Percentiles rank a stretch among this genome's conserved stretches.
Conservation (phyloP, 2,329 filamentous ascomycete species). For the Hypoxylon sp. region DNA sequence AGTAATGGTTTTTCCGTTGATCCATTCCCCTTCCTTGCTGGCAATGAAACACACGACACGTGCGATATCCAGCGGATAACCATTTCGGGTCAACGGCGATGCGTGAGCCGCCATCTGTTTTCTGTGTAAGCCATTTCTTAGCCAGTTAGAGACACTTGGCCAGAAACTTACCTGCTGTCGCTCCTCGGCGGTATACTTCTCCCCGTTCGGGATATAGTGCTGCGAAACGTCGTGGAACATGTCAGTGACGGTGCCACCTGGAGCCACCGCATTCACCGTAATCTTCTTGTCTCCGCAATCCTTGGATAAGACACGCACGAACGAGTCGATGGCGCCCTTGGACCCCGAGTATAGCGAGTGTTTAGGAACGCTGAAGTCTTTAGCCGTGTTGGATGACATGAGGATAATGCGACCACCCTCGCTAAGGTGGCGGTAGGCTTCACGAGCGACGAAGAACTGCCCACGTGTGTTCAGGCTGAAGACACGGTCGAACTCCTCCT, state of each 20-base stretch:
- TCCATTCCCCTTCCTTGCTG: not conserved
- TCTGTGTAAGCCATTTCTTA: not conserved
- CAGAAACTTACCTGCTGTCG: not conserved
- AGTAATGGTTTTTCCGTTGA: not conserved
- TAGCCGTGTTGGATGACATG: not conserved
- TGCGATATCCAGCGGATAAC: not conserved
- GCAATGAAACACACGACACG: conserved; percentile 1
- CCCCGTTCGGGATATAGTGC: not conserved
- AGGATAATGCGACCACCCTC: not conserved
- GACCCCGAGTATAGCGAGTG: not conserved
- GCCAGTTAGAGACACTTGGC: not conserved
- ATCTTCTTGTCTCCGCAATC: not conserved
- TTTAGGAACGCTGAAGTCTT: not conserved
- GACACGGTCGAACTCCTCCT: not conserved
- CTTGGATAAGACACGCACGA: not conserved
- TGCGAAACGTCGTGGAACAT: not conserved
- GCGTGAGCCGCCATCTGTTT: not conserved
- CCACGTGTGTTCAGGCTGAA: not conserved
- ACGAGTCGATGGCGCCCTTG: not conserved
- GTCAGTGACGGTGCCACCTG: not conserved
- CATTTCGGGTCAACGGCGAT: not conserved
- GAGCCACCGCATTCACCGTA: not conserved
- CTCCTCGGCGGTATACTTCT: not conserved
- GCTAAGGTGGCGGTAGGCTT: not conserved
- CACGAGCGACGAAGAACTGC: not conserved